phyloP scores from a whole-genome alignment of 768 basidiomycete genomes.

The Rhizopogon salebrosus region DNA sequence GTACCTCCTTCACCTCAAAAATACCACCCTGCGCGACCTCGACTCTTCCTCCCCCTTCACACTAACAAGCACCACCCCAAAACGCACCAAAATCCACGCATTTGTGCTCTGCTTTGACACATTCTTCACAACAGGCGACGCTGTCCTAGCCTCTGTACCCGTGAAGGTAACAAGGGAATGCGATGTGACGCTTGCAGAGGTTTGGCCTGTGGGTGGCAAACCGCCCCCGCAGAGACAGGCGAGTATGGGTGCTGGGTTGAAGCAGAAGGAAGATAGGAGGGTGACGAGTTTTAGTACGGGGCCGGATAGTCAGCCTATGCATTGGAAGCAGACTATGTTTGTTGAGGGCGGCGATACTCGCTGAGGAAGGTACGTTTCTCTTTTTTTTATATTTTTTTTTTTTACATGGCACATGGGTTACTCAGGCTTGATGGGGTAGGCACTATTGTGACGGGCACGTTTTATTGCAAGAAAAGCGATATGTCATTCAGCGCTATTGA shows the following conservation, averaged over 20 bases:
- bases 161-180: slow-evolving; percentile 58
- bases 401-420: too few relatives aligned
- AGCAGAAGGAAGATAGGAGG: slow-evolving; percentile 33
- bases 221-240: slow-evolving; percentile 53
- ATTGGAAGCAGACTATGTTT: slow-evolving; percentile 96
- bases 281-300: too few relatives aligned
- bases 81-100: too few relatives aligned
- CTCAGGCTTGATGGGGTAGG: slow-evolving; percentile 40
- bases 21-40: slow-evolving; percentile 63
- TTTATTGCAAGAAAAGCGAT: slow-evolving; percentile 76
- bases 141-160: slow-evolving; percentile 44
- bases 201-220: slow-evolving; percentile 71
- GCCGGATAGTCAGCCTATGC: too few relatives aligned
- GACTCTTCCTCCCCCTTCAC: slow-evolving; percentile 77
- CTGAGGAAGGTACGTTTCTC: too few relatives aligned
- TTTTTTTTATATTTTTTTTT: slow-evolving; percentile 14
- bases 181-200: too few relatives aligned
- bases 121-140: slow-evolving; percentile 68
- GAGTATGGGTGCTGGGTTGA: slow-evolving; percentile 41
- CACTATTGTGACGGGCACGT: slow-evolving; percentile 66
- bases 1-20: slow-evolving; percentile 54
- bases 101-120: slow-evolving; percentile 94
- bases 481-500: too few relatives aligned
- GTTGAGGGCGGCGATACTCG: slow-evolving; percentile 67
- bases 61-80: slow-evolving; percentile 55